Conservation (phyloP, 306 rosid genomes). For the Begonia masoniana region DNA sequence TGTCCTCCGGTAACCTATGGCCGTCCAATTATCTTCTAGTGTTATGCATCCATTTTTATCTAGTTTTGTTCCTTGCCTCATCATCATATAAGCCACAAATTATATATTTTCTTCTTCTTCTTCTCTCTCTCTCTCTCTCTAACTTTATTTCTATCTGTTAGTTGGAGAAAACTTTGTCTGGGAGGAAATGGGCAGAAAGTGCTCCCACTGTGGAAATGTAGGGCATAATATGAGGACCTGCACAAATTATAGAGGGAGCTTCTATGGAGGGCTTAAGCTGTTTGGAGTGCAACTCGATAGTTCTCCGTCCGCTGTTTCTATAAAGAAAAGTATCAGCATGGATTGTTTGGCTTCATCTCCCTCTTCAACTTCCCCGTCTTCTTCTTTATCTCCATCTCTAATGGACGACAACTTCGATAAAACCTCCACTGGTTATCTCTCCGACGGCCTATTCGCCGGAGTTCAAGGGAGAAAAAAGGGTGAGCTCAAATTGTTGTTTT, state of each 20-base stretch:
- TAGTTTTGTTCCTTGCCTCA: constrained; percentile 26
- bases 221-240: constrained; percentile 97
- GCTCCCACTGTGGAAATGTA: constrained; percentile 90
- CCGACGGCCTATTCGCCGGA: constrained; percentile 54
- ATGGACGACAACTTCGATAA: constrained; percentile 22
- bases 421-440: constrained; percentile 46
- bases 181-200: constrained; percentile 78
- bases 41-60: constrained; percentile 43
- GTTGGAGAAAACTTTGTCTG: constrained; percentile 10
- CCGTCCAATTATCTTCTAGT: constrained; percentile 44
- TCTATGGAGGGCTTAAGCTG: constrained; percentile 34
- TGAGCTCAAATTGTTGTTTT: background rate
- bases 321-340: constrained; percentile 79
- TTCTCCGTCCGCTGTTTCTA: constrained; percentile 8
- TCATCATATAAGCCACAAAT: constrained; percentile 48
- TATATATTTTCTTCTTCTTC: constrained; percentile 14
- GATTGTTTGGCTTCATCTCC: constrained; percentile 42
- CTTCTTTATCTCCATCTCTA: constrained; percentile 36
- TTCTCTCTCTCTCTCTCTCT: background rate
- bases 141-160: background rate
- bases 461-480: constrained; percentile 75
- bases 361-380: constrained; percentile 28
- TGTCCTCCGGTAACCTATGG: constrained; percentile 21
- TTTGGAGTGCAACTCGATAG: constrained; percentile 68
- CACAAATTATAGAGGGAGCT: constrained; percentile 30